Evolutionary conservation across 768 basidiomycete species (phyloP).

Genomic region (Baorangia bicolor): DNA sequence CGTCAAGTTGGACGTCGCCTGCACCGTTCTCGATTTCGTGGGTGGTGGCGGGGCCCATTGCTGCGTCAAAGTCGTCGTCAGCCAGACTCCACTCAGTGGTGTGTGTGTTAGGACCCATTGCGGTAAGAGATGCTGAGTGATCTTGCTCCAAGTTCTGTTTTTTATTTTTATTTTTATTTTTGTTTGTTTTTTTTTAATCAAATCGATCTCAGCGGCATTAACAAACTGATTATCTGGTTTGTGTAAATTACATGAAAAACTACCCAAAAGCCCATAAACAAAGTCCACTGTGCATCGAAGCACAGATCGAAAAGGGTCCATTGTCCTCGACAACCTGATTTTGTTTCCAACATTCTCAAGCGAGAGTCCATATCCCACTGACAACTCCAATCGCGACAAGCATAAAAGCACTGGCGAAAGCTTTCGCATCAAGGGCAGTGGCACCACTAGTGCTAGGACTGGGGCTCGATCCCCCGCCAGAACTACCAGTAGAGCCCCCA

Average conservation of each 20-base stretch:
- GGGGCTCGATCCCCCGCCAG: constrained; percentile 24
- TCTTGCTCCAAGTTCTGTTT: not conserved
- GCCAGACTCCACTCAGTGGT: constrained; percentile 45
- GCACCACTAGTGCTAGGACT: constrained; percentile 24
- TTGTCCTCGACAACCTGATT: not conserved
- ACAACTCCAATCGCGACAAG: constrained; percentile 37
- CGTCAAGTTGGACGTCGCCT: constrained; percentile 39
- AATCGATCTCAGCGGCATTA: constrained; percentile 4
- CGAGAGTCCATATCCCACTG: constrained; percentile 46
- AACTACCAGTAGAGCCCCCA: constrained; percentile 20
- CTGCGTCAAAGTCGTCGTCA: constrained; percentile 45
- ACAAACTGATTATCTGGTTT: not conserved
- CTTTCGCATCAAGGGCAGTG: constrained; percentile 30
- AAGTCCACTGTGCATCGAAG: not conserved
- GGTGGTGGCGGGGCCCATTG: constrained; percentile 46
- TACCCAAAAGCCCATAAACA: not conserved
- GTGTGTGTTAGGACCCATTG: constrained; percentile 26
- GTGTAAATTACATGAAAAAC: constrained; percentile 4
- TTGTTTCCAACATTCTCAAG: constrained; percentile 7
- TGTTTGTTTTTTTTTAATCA: not conserved
- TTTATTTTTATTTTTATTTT: not conserved
- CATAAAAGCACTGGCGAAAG: constrained; percentile 37
- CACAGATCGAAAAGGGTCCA: constrained; percentile 5
- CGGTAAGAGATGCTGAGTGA: constrained; percentile 6
- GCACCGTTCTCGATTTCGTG: constrained; percentile 45